Percentiles rank a stretch among this genome's conserved stretches.
These are phyloP conservation scores for Purshia tridentata DNA, from an alignment of 306 rosid species.

Conservation along the genomic window DNA sequence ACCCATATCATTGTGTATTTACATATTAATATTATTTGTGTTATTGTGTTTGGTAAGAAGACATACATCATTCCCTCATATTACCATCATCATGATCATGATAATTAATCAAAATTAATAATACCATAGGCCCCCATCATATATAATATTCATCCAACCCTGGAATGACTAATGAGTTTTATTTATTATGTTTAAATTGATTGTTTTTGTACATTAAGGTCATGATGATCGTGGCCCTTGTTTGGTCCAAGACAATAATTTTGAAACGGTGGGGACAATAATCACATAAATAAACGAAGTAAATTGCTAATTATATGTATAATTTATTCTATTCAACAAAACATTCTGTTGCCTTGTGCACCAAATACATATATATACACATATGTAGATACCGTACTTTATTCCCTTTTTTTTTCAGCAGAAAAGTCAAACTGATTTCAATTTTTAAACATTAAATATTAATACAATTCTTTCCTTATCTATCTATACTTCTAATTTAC, in stretches of 20 bases:
- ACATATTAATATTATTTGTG: too few relatives aligned
- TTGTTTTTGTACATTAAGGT: background rate
- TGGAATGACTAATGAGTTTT: background rate
- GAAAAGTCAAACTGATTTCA: conserved; percentile 1
- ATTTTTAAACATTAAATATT: background rate
- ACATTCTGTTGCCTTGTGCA: background rate
- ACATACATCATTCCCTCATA: conserved; percentile 22
- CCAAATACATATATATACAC: background rate
- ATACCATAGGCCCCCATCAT: conserved; percentile 3
- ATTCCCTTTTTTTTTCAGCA: background rate
- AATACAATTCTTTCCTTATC: background rate
- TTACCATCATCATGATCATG: conserved; percentile 1
- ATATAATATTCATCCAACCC: background rate
- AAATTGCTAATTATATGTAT: background rate
- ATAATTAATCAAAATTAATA: background rate
- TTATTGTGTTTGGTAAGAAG: conserved; percentile 32
- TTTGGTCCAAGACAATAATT: conserved; percentile 33
- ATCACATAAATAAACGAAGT: background rate
- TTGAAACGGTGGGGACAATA: background rate
- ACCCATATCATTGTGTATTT: conserved; percentile 43
- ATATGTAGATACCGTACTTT: background rate
- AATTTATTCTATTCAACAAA: conserved; percentile 1
- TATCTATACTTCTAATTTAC: too few relatives aligned
- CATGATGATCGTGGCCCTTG: conserved; percentile 19
- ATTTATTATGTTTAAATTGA: background rate